phyloP scores from a whole-genome alignment of 2,329 filamentous ascomycete genomes.

The Neocucurbitaria cava region DNA sequence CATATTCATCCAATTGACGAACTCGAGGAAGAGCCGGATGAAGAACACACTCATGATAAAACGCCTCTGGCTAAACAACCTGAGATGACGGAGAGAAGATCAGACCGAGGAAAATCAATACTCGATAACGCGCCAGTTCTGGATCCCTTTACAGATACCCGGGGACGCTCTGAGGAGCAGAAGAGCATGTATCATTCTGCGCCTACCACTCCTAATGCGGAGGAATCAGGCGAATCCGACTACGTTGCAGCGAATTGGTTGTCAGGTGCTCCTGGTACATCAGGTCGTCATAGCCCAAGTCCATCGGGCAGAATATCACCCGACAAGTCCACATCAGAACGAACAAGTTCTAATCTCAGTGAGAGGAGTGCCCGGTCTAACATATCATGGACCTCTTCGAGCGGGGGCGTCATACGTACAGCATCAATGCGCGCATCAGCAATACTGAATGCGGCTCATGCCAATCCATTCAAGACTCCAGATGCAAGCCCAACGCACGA shows the following conservation, averaged over 20 bases:
- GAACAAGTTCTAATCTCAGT: slow-evolving; percentile 64
- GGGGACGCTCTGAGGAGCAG: slow-evolving; percentile 33
- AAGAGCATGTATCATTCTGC: slow-evolving; percentile 34
- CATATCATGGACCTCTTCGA: slow-evolving; percentile 52
- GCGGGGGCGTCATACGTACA: slow-evolving; percentile 52
- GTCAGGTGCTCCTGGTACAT: slow-evolving; percentile 11
- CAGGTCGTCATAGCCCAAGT: slow-evolving; percentile 22
- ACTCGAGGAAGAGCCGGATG: slow-evolving; percentile 61
- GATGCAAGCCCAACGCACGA: slow-evolving; percentile 42
- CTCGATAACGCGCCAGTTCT: slow-evolving; percentile 40
- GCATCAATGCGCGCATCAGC: slow-evolving; percentile 54
- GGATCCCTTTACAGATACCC: slow-evolving; percentile 53
- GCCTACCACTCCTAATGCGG: slow-evolving; percentile 28
- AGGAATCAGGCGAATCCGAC: slow-evolving; percentile 5
- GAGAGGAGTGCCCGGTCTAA: slow-evolving; percentile 57
- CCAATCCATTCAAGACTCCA: slow-evolving; percentile 44
- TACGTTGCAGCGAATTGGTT: slow-evolving; percentile 21
- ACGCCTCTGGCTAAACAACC: slow-evolving; percentile 18
- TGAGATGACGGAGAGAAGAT: slow-evolving; percentile 35
- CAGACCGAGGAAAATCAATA: slow-evolving; percentile 25
- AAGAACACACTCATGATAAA: slow-evolving; percentile 23
- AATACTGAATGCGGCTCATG: slow-evolving; percentile 38
- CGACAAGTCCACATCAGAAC: slow-evolving; percentile 55
- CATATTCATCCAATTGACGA: slow-evolving; percentile 70
- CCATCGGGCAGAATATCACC: slow-evolving; percentile 53